phyloP scores from a whole-genome alignment of 2,329 filamentous ascomycete genomes.

The Lasiodiplodia sp. region DNA sequence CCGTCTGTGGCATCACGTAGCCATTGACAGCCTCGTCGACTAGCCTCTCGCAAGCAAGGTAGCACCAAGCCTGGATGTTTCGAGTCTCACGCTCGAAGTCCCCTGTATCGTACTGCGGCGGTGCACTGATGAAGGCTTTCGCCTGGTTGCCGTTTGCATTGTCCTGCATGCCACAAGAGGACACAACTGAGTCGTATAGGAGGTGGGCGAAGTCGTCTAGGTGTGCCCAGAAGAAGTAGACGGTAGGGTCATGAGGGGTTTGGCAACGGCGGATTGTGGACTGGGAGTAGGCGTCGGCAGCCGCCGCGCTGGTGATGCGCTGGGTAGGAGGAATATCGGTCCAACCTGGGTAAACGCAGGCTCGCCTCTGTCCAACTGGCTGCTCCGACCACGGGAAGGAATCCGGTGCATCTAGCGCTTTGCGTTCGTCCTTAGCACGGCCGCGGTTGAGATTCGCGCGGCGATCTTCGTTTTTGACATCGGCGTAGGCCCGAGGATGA shows the following conservation, averaged over 20 bases:
- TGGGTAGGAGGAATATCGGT: neutral
- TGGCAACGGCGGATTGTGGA: neutral
- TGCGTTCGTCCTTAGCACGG: neutral
- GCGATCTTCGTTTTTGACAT: neutral
- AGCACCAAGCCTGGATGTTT: neutral
- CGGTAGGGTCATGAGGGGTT: neutral
- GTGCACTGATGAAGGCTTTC: neutral
- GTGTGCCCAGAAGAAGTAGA: neutral
- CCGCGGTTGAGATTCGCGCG: neutral
- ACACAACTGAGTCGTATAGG: neutral
- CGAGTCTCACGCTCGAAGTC: neutral
- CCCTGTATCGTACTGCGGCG: neutral
- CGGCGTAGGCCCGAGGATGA: neutral
- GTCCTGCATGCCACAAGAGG: neutral
- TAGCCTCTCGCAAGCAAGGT: neutral
- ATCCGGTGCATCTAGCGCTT: neutral
- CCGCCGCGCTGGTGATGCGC: neutral
- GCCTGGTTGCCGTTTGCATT: no score
- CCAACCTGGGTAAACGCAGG: neutral
- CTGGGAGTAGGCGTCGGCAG: neutral
- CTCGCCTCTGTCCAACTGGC: no score
- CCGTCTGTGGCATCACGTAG: neutral
- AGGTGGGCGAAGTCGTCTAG: neutral
- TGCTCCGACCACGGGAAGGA: neutral
- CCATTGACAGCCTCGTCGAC: neutral